Conservation (phyloP, 805 yeast species). For the Ogataea dorogensis region DNA sequence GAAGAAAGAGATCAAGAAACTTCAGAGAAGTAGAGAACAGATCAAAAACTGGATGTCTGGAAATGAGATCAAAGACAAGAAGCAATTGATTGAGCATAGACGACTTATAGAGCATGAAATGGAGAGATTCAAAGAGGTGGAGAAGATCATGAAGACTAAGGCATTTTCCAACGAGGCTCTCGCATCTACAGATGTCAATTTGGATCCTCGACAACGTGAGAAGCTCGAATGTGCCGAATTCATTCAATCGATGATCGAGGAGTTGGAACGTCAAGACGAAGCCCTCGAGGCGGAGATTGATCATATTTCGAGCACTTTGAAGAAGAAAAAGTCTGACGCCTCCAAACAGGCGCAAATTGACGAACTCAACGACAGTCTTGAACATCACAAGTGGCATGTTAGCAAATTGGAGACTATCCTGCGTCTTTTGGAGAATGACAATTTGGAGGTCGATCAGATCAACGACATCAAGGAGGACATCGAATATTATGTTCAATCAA, state of each 20-base stretch:
- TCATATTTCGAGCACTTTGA: slow-evolving; percentile 46
- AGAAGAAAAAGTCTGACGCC: slow-evolving; percentile 56
- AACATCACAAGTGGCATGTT: slow-evolving; percentile 77
- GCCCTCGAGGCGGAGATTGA: slow-evolving; percentile 71
- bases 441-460: slow-evolving; percentile 72
- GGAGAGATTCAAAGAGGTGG: slow-evolving; percentile 95
- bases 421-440: slow-evolving; percentile 75
- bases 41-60: slow-evolving; percentile 93
- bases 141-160: slow-evolving; percentile 88
- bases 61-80: slow-evolving; percentile 88
- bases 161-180: slow-evolving; percentile 93
- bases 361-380: slow-evolving; percentile 60
- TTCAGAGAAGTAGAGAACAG: slow-evolving; percentile 92
- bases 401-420: slow-evolving; percentile 74
- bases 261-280: slow-evolving; percentile 78
- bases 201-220: slow-evolving; percentile 80
- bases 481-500: slow-evolving; percentile 88
- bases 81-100: slow-evolving; percentile 73
- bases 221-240: slow-evolving; percentile 72
- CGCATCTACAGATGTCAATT: slow-evolving; percentile 51
- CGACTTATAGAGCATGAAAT: slow-evolving; percentile 70
- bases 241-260: slow-evolving; percentile 70
- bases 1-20: slow-evolving; percentile 90
- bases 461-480: slow-evolving; percentile 84
- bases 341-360: slow-evolving; percentile 56